Conservation (phyloP, 1,139 yeast genomes). For the Tardiomyces depauwii region DNA sequence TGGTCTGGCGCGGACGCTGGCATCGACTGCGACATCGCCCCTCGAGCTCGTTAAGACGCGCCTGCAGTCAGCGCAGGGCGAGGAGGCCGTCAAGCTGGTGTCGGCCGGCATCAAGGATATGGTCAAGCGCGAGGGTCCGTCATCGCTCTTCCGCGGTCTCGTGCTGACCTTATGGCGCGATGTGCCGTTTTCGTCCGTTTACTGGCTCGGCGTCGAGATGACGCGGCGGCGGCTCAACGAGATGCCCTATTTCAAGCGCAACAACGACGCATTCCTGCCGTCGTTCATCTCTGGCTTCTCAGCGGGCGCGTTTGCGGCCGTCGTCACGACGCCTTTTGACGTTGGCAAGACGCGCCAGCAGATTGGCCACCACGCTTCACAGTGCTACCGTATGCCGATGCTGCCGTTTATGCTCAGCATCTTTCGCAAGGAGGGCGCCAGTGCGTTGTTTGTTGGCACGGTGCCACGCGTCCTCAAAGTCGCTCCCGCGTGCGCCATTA, state of each 20-base stretch:
- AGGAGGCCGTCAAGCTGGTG: slow-evolving; percentile 27
- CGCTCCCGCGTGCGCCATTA: slow-evolving; percentile 96
- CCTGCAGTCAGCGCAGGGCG: slow-evolving; percentile 56
- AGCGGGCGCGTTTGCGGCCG: slow-evolving; percentile 78
- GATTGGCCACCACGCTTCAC: slow-evolving; percentile 34
- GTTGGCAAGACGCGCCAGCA: slow-evolving; percentile 94
- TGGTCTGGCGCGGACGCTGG: slow-evolving; percentile 65
- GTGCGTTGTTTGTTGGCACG: slow-evolving; percentile 75
- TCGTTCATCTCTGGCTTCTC: slow-evolving; percentile 78
- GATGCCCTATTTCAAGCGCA: slow-evolving; percentile 21
- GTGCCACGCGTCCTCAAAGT: slow-evolving; percentile 80
- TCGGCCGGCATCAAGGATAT: slow-evolving; percentile 46
- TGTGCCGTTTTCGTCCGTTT: slow-evolving; percentile 91
- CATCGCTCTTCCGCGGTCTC: slow-evolving; percentile 71
- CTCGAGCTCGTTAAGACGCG: slow-evolving; percentile 80
- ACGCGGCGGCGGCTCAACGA: slow-evolving; percentile 16
- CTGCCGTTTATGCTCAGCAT: slow-evolving; percentile 53
- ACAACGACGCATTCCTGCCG: slow-evolving; percentile 50
- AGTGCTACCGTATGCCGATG: slow-evolving; percentile 36
- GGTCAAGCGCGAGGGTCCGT: slow-evolving; percentile 45
- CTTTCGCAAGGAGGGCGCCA: slow-evolving; percentile 56
- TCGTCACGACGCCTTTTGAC: slow-evolving; percentile 88
- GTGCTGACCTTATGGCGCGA: slow-evolving; percentile 91
- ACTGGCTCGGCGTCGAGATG: slow-evolving; percentile 62
- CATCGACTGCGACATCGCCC: slow-evolving; percentile 84